These are phyloP conservation scores for Fragilaria radians DNA, from an alignment of 108 stramenopile species.

Conservation along the genomic window DNA sequence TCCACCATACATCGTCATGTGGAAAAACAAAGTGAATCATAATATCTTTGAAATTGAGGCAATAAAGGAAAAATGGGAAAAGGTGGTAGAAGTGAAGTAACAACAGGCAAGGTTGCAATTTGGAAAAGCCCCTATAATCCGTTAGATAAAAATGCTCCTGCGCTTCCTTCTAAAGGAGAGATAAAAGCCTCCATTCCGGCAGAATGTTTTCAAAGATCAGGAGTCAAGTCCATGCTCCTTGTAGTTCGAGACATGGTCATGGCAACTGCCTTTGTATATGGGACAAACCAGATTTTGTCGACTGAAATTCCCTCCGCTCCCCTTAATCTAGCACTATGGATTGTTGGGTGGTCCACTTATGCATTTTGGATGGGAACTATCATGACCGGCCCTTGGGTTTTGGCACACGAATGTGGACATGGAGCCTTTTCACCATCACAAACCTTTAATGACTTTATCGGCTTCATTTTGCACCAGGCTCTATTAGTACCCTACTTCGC, in stretches of 20 bases:
- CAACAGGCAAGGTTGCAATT: conserved; percentile 17
- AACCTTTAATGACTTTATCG: conserved; percentile 91
- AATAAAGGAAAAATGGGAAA: conserved; percentile 35
- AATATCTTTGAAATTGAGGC: not conserved
- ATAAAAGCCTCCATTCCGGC: conserved; percentile 84
- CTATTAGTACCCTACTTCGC: conserved; percentile 99
- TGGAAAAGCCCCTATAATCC: conserved; percentile 86
- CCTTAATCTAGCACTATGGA: conserved; percentile 45
- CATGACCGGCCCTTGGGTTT: conserved; percentile 97
- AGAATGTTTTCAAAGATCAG: conserved; percentile 92
- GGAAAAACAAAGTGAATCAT: too few species aligned
- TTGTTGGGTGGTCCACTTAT: conserved; percentile 87
- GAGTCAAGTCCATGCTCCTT: conserved; percentile 78
- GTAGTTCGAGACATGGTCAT: conserved; percentile 75
- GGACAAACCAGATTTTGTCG: conserved; percentile 56
- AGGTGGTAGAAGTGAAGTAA: conserved; percentile 35
- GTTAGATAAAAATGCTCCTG: conserved; percentile 68
- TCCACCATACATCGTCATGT: too few species aligned
- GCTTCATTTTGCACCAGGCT: conserved; percentile 92
- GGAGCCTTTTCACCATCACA: conserved; percentile 92
- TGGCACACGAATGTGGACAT: conserved; percentile 99
- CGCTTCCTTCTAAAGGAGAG: conserved; percentile 83
- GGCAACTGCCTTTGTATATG: conserved; percentile 76
- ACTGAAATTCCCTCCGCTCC: conserved; percentile 64
- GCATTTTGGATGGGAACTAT: conserved; percentile 97